Base-by-base conservation (phyloP, 768 basidiomycete genomes). In the Grammothele lineata region DNA sequence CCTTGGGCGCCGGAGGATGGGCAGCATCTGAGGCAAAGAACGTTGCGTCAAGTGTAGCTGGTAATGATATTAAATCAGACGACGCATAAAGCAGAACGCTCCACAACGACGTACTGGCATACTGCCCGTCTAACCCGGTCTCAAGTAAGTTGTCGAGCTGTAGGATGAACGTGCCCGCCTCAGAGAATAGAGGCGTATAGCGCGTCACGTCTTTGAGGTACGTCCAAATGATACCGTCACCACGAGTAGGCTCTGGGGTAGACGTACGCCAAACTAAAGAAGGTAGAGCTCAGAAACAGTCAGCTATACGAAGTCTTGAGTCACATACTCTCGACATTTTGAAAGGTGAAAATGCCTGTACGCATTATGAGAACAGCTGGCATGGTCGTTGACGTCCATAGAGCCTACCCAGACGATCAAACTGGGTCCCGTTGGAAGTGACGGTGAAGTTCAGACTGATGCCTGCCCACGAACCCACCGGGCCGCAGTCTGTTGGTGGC, bases 181-280 rank as follows among this genome's bases (percentile, higher is more conserved):
- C 74, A 1, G 78, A 68, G 58, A 90, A 90, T 32, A 91, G 72
- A 1, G 85, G 84, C 3, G 72, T 75, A 50, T 82, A 90, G 19
- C 78, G 78, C 6, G 85, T 83, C 21, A 84, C 84, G 54, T 90
- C 87, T 59, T 89, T 89, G 54, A 80, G 62, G 45, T 75, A 82
- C 1, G 85, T 87, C 87, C 86, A 89, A 40, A 87, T 81, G 49
- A 89, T 87, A 10, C 87, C 87, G 39, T 77, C 71, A 3, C 76
- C 71, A 12, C 54, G 56, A 0, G 80, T 83, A 0, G 87, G 87
- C 62, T 90, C 87, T 0, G 87, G 81, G 15, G 87, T 90, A 0
- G 85, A 87, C 17, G 84, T 87, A 30, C 87, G 73, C 87, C 87
- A 87, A 41, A 88, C 84, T 86, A 10, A 35, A 21, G 12, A 17